Percentiles rank a stretch among this genome's conserved stretches.
phyloP scores from a whole-genome alignment of 1,284 basidiomycete species.

The Gomphus bonarii region DNA sequence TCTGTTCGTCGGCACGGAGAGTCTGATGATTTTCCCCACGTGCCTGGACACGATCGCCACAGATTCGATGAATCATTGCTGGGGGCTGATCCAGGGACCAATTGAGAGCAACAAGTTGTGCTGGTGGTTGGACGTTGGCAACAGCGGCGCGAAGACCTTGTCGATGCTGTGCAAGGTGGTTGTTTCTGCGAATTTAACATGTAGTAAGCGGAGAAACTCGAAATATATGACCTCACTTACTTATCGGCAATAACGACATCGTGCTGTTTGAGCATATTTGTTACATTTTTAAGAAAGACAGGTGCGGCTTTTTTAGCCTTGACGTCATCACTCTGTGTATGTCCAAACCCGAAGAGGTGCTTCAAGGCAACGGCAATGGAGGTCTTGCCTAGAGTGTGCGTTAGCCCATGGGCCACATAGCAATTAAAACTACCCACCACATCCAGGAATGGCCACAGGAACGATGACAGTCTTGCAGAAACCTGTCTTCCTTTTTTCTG shows the following conservation, averaged over 20 bases:
- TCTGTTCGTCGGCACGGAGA: constrained; percentile 48
- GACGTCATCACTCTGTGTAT: constrained; percentile 91
- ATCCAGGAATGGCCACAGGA: constrained; percentile 87
- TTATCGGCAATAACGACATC: constrained; percentile 86
- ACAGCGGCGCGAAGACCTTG: constrained; percentile 49
- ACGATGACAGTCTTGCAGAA: constrained; percentile 80
- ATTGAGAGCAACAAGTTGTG: constrained; percentile 69
- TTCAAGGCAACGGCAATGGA: constrained; percentile 70
- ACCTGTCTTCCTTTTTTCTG: constrained; percentile 20
- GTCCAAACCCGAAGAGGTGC: constrained; percentile 74
- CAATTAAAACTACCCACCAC: constrained; percentile 44
- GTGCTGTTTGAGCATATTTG: constrained; percentile 45
- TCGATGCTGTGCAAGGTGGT: constrained; percentile 76
- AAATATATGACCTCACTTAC: constrained; percentile 31
- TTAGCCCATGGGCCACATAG: background rate
- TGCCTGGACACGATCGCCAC: constrained; percentile 58
- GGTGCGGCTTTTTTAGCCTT: constrained; percentile 70
- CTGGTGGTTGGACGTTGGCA: constrained; percentile 32
- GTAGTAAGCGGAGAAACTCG: background rate
- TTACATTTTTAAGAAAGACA: constrained; percentile 71
- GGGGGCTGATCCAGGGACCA: constrained; percentile 57
- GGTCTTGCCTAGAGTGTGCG: constrained; percentile 65
- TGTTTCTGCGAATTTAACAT: constrained; percentile 51
- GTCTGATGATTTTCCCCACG: constrained; percentile 84
- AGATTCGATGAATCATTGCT: constrained; percentile 59